phyloP scores from a whole-genome alignment of 768 basidiomycete species.

The Panaeolus papilionaceus region DNA sequence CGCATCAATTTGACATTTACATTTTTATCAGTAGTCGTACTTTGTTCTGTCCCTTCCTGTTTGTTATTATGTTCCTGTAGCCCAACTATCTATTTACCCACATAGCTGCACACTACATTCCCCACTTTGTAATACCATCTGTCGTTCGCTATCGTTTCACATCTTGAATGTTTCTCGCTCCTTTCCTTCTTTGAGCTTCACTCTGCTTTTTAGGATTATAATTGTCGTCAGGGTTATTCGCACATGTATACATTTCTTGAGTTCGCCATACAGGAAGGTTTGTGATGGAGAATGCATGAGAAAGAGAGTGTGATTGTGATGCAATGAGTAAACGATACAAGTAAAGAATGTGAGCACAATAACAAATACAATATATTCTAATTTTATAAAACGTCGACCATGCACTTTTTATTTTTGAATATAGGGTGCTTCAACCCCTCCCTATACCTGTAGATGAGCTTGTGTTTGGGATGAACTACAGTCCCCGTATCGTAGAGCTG shows the following conservation, averaged over 20 bases:
- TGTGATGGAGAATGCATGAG: not conserved
- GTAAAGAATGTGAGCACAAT: not conserved
- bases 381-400: not conserved
- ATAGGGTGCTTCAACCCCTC: not conserved
- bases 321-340: not conserved
- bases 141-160: conserved; percentile 8
- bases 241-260: not conserved
- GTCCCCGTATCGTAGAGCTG: conserved; percentile 52
- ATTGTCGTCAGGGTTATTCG: not conserved
- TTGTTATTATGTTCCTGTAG: conserved; percentile 11
- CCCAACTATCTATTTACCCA: conserved; percentile 2
- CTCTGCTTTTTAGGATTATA: not conserved
- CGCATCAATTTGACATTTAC: conserved; percentile 10
- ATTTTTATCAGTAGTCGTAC: conserved; percentile 10
- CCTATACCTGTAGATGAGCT: conserved; percentile 6
- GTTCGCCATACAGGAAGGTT: not conserved
- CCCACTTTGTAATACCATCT: conserved; percentile 10
- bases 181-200: not conserved
- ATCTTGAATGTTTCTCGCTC: not conserved
- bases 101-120: conserved; percentile 7
- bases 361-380: not conserved
- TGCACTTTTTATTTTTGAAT: not conserved
- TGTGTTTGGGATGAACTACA: conserved; percentile 2
- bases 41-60: not conserved
- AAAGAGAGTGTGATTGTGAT: not conserved